Conservation (phyloP, 352 stramenopile species). For the Hyaloperonospora arabidopsidis region DNA sequence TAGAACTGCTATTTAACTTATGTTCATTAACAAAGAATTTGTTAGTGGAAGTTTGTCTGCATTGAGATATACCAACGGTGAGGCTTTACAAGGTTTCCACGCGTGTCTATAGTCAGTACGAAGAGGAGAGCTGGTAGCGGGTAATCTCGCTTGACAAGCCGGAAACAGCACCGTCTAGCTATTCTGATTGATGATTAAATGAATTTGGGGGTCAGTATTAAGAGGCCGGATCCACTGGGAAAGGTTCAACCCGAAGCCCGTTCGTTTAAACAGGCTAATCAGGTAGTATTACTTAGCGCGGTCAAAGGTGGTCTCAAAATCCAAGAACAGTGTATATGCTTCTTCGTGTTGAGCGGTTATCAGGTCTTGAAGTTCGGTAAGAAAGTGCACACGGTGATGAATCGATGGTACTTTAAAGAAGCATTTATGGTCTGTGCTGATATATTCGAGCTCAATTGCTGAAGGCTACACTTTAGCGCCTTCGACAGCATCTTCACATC, state of each 20-base stretch:
- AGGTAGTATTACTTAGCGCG: not conserved
- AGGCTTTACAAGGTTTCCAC: not conserved
- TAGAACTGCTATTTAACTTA: too few species aligned
- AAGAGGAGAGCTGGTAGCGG: not conserved
- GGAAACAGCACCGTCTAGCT: not conserved
- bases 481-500: not conserved
- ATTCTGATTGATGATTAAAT: not conserved
- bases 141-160: not conserved
- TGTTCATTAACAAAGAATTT: slow-evolving; percentile 4
- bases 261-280: too few species aligned
- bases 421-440: not conserved
- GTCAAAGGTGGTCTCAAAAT: slow-evolving; percentile 6
- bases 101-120: not conserved
- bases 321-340: not conserved
- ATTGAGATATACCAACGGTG: not conserved
- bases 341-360: not conserved
- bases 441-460: not conserved
- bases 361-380: not conserved
- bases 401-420: not conserved
- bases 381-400: not conserved
- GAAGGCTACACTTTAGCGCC: not conserved
- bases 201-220: not conserved
- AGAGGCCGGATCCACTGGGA: too few species aligned
- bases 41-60: not conserved
- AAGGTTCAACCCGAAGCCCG: too few species aligned